Conservation (phyloP, 176 grass and related monocot genomes). For the Zoysia pacifica region DNA sequence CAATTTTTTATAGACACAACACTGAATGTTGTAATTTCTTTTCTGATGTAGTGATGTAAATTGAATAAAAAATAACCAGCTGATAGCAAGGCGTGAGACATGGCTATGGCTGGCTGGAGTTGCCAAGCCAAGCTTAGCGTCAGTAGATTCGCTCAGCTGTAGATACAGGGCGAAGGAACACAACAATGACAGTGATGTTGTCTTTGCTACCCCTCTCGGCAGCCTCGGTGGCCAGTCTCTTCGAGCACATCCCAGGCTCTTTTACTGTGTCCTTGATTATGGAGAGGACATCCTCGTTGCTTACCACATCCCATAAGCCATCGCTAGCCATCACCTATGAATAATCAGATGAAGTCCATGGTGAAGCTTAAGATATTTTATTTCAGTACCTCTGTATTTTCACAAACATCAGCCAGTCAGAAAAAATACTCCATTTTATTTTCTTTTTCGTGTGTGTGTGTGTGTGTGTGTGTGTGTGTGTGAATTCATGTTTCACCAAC, state of each 20-base stretch:
- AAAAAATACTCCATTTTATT: not conserved
- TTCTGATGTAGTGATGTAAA: not conserved
- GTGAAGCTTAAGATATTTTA: not conserved
- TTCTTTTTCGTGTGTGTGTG: not conserved
- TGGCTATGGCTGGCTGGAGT: not conserved
- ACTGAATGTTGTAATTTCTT: constrained; percentile 19
- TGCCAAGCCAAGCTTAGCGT: constrained; percentile 18
- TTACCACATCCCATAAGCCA: constrained; percentile 81
- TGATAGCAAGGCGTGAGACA: not conserved
- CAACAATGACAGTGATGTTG: constrained; percentile 89
- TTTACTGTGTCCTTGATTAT: constrained; percentile 96
- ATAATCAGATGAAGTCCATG: constrained; percentile 19
- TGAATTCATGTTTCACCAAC: not conserved
- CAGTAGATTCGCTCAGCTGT: constrained; percentile 88
- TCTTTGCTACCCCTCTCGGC: constrained; percentile 80
- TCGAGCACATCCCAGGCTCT: constrained; percentile 89
- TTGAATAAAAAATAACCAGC: not conserved
- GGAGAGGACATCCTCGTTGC: constrained; percentile 86
- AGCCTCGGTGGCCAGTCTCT: constrained; percentile 82
- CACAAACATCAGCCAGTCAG: not conserved
- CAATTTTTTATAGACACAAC: constrained; percentile 3
- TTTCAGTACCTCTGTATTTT: not conserved
- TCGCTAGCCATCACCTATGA: constrained; percentile 88
- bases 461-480: not conserved
- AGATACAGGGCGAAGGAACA: constrained; percentile 85